These are phyloP conservation scores for Aspergillus kassunensis DNA, from an alignment of 495 filamentous ascomycete species.

Conservation along the genomic window DNA sequence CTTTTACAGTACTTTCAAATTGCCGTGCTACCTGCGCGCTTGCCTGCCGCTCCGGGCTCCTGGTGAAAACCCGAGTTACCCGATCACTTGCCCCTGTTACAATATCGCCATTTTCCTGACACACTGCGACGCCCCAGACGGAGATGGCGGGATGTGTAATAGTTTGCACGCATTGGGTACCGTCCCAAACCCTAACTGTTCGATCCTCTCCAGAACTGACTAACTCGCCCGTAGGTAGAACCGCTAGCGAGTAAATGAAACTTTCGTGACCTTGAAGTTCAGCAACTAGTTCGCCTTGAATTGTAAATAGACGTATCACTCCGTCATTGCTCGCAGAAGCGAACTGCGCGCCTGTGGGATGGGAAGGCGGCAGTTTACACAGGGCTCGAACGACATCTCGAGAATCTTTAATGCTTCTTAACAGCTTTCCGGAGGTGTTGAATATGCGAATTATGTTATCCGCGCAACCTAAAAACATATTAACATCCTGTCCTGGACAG, in stretches of 20 bases:
- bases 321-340: slow-evolving; percentile 88
- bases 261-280: slow-evolving; percentile 85
- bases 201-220: slow-evolving; percentile 92
- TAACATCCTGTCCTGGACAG: neutral
- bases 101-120: slow-evolving; percentile 80
- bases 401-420: slow-evolving; percentile 65
- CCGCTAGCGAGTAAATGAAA: slow-evolving; percentile 87
- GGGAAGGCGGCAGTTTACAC: slow-evolving; percentile 70
- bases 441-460: slow-evolving; percentile 87
- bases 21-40: slow-evolving; percentile 51
- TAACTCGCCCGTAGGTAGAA: slow-evolving; percentile 76
- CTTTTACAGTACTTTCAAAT: slow-evolving; percentile 77
- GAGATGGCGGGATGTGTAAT: slow-evolving; percentile 98
- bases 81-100: slow-evolving; percentile 89
- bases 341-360: slow-evolving; percentile 79
- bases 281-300: slow-evolving; percentile 66
- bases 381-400: slow-evolving; percentile 81
- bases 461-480: slow-evolving; percentile 59
- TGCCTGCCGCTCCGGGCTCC: slow-evolving; percentile 67
- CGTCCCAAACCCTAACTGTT: slow-evolving; percentile 83
- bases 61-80: slow-evolving; percentile 78
- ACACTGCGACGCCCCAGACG: slow-evolving; percentile 87
- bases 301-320: slow-evolving; percentile 76
- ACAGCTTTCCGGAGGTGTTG: slow-evolving; percentile 57
- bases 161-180: slow-evolving; percentile 79